Evolutionary conservation across 2,329 filamentous ascomycete genomes (phyloP), one percentile per base, ranked within the genome.

Genomic region (Phialophora chinensis): DNA sequence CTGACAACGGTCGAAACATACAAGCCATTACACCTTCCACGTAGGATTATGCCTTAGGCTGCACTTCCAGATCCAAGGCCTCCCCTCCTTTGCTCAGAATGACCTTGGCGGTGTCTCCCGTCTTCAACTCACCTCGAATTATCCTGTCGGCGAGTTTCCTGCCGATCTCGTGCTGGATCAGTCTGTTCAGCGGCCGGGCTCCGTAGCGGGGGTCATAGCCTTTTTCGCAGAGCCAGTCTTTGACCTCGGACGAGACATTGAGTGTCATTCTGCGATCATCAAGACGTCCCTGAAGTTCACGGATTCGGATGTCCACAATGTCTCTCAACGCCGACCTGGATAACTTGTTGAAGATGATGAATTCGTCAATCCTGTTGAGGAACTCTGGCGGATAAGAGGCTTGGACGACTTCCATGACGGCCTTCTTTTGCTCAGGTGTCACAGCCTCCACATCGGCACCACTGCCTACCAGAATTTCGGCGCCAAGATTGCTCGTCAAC

Each of bases 321-420:
- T 96, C 93, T 33, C 92, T 86, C 64, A 98, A 85, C 17, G 94
- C 93, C 20, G 85, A 82, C 33, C 85, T 85, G 0, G 92, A 91
- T 1, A 98, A 86, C 8, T 94, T 87, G 79, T 93, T 94, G 84
- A 98, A 98, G 75, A 98, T 83, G 77, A 98, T 97, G 81, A 98
- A 97, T 68, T 96, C 94, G 78, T 98, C 94, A 69, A 98, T 92
- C 23, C 95, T 88, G 81, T 99, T 98, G 70, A 98, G 86, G 83
- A 98, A 99, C 77, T 98, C 95, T 2, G 95, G 95, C 4, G 94
- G 88, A 76, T 97, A 90, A 0, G 84, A 80, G 8, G 84, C 79
- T 20, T 90, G 84, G 0, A 98, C 93, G 17, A 96, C 88, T 74
- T 96, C 91, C 88, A 98, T 93, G 62, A 98, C 93, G 0, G 91